Evolutionary conservation across 306 rosid species (phyloP).

Genomic region (Cyamopsis tetragonoloba): DNA sequence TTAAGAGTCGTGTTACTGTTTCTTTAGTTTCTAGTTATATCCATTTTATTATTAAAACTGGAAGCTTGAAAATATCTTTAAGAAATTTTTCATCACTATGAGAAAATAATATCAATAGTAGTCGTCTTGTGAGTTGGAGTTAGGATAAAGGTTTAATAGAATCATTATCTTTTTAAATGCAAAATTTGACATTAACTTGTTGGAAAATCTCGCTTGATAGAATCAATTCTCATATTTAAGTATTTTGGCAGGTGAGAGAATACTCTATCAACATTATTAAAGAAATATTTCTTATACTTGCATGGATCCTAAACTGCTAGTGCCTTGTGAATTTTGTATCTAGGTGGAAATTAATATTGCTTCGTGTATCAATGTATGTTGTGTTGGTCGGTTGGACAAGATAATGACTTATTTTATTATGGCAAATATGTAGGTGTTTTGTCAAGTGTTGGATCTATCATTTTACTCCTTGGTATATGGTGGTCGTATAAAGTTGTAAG

Average conservation of each 20-base stretch:
- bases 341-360: neutral
- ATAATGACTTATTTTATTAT: neutral
- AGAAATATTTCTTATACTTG: neutral
- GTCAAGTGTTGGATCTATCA: constrained; percentile 11
- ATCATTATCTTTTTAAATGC: no score
- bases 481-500: neutral
- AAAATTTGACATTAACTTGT: no score
- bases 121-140: no score
- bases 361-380: neutral
- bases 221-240: no score
- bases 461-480: constrained; percentile 9
- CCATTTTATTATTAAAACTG: neutral
- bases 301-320: neutral
- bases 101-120: no score
- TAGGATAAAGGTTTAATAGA: no score
- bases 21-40: neutral
- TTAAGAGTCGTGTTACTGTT: no score
- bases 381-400: neutral
- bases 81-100: no score
- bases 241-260: no score
- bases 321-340: neutral
- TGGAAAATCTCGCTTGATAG: no score
- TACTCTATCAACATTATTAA: no score
- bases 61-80: neutral
- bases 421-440: neutral